Evolutionary conservation across 352 stramenopile species (phyloP).

Genomic region (Globisporangium spiculum): DNA sequence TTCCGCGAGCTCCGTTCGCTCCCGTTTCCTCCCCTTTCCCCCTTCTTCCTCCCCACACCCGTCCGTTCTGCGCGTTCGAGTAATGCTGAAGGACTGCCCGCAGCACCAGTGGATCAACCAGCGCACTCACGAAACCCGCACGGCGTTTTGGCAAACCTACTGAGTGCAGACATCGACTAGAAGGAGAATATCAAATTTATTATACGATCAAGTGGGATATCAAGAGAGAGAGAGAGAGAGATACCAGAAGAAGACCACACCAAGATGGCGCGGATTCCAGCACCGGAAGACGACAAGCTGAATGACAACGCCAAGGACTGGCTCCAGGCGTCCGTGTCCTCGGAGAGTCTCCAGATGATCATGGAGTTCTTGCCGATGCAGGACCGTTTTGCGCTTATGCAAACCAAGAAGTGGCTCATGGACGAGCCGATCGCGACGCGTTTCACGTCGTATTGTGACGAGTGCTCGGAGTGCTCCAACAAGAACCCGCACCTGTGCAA

Average conservation of each 20-base stretch:
- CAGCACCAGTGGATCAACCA: constrained; percentile 90
- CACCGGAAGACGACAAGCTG: not conserved
- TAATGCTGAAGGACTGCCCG: constrained; percentile 88
- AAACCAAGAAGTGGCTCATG: constrained; percentile 34
- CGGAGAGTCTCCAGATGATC: constrained; percentile 54
- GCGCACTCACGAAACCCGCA: constrained; percentile 85
- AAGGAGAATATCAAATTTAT: constrained; percentile 3
- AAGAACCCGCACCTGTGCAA: constrained; percentile 62
- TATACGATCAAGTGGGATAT: not conserved
- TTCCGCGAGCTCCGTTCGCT: no score
- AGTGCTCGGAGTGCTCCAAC: constrained; percentile 41
- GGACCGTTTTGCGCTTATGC: constrained; percentile 63
- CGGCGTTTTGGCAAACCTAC: constrained; percentile 57
- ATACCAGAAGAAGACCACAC: not conserved
- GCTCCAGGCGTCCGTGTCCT: constrained; percentile 20
- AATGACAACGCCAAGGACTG: constrained; percentile 5
- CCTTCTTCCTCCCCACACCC: constrained; percentile 1
- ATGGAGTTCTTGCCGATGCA: constrained; percentile 50
- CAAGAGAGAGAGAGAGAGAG: not conserved
- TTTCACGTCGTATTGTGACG: constrained; percentile 60
- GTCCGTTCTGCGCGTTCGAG: not conserved
- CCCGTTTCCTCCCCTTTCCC: not conserved
- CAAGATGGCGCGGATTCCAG: constrained; percentile 11
- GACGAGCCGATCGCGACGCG: constrained; percentile 38
- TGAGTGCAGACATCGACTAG: constrained; percentile 26